A percentile compares a stretch with the other conserved stretches of the same genome.
Conservation (phyloP, 257 asterid species). For the Capsicum pubescens region DNA sequence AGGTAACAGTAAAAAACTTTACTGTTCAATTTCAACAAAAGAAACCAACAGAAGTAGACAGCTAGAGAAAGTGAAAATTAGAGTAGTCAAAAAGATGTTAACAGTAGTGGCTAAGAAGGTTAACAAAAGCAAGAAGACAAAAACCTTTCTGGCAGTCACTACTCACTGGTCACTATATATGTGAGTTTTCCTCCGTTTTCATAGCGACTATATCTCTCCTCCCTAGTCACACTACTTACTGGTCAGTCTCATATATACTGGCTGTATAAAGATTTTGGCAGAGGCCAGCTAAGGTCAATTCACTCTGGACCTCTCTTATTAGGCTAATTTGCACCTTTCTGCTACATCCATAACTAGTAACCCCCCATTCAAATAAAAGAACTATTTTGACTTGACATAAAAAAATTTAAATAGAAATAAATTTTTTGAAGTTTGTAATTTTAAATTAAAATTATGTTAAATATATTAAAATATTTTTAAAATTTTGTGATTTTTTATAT, state of each 20-base stretch:
- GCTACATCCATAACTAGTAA: too few species aligned
- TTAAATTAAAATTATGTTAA: too few species aligned
- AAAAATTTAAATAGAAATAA: too few species aligned
- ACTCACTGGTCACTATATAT: neutral
- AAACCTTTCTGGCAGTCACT: neutral
- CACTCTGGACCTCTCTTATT: neutral
- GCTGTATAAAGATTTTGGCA: neutral
- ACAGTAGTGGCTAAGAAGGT: neutral
- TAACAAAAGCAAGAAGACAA: slow-evolving; percentile 41
- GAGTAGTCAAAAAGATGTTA: neutral
- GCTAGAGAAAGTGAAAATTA: slow-evolving; percentile 2
- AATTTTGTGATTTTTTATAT: too few species aligned
- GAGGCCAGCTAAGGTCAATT: neutral
- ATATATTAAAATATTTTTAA: too few species aligned
- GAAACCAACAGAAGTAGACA: neutral
- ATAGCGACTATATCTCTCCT: neutral
- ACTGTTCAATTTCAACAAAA: neutral
- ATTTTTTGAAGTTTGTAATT: too few species aligned
- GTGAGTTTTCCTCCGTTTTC: slow-evolving; percentile 35
- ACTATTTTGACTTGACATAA: too few species aligned
- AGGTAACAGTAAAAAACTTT: neutral
- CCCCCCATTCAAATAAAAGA: too few species aligned
- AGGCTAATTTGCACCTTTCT: too few species aligned
- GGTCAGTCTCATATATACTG: neutral
- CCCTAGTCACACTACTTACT: too few species aligned